phyloP scores from a whole-genome alignment of 305 asterid species.

The Withania somnifera region DNA sequence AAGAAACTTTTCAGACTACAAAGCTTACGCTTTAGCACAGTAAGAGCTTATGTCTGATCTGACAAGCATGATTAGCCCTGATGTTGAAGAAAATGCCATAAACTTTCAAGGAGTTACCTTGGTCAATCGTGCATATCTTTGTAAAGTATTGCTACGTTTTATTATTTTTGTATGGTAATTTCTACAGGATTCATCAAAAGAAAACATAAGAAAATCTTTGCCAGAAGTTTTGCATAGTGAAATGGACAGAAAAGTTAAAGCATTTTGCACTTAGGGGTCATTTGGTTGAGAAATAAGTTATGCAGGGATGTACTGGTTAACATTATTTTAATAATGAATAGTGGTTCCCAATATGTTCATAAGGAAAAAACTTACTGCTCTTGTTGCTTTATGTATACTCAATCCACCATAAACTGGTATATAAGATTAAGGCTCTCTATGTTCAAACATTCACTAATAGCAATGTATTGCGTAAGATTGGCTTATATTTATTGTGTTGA shows the following conservation, averaged over 20 bases:
- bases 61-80: neutral
- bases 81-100: neutral
- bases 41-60: neutral
- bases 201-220: neutral
- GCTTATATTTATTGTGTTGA: neutral
- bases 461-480: neutral
- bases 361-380: neutral
- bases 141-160: neutral
- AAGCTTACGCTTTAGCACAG: neutral
- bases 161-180: neutral
- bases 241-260: neutral
- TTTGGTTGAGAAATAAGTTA: neutral
- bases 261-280: neutral
- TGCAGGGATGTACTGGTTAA: neutral
- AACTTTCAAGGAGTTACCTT: neutral
- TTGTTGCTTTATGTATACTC: neutral
- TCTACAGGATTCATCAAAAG: neutral
- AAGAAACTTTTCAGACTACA: neutral
- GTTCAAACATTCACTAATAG: neutral
- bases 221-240: neutral
- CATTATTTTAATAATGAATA: neutral
- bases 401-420: neutral
- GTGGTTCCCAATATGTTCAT: neutral
- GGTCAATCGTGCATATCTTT: neutral
- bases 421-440: neutral